Percentiles rank a stretch among this genome's conserved stretches.
phyloP scores from a whole-genome alignment of 139 green algal genomes.

The Edaphochlamys debaryana region DNA sequence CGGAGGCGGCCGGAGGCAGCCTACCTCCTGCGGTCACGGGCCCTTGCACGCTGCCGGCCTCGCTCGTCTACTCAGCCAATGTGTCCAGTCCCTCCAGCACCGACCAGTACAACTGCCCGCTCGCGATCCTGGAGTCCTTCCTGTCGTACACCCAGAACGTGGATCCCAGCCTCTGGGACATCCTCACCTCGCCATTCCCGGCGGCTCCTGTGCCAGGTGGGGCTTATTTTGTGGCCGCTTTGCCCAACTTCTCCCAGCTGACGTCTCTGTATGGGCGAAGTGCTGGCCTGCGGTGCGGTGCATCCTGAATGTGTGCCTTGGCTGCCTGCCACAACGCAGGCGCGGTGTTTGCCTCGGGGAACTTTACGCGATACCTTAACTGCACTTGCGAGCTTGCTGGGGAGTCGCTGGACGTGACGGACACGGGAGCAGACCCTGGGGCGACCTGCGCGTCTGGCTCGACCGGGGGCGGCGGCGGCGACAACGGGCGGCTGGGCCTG shows the following conservation, averaged over 20 bases:
- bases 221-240: no score
- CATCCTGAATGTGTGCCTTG: no score
- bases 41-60: slow-evolving; percentile 2
- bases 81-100: no score
- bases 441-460: neutral
- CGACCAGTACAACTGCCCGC: no score
- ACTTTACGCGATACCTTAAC: slow-evolving; percentile 32
- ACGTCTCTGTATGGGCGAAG: no score
- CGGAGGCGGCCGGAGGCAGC: neutral
- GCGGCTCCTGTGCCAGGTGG: slow-evolving; percentile 16
- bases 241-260: no score
- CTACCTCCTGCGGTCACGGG: neutral
- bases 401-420: neutral
- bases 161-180: neutral
- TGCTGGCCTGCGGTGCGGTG: no score
- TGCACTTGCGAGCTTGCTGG: slow-evolving; percentile 18
- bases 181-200: slow-evolving; percentile 34
- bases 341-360: slow-evolving; percentile 7
- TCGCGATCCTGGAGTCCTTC: slow-evolving; percentile 28
- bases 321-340: no score
- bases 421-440: neutral
- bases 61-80: neutral
- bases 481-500: neutral
- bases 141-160: slow-evolving; percentile 22
- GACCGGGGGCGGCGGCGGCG: neutral